A percentile compares a stretch with the other conserved stretches of the same genome.
These are phyloP conservation scores for Fusarium albidum DNA, from an alignment of 2,329 filamentous ascomycete genomes.

Conservation along the genomic window DNA sequence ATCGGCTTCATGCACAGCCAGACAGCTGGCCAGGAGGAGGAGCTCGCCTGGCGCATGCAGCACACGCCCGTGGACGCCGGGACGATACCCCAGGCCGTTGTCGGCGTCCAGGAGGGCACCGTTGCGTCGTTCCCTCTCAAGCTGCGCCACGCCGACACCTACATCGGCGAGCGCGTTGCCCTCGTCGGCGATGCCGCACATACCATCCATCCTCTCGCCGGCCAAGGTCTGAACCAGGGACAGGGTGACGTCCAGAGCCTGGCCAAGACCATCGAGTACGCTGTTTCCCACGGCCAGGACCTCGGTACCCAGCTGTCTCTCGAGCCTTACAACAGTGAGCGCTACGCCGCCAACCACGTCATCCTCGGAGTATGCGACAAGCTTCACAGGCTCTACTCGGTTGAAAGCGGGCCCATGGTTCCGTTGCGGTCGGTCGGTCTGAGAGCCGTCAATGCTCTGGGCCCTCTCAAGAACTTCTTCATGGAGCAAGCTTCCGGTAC, in stretches of 20 bases:
- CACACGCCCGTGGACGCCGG: slow-evolving; percentile 68
- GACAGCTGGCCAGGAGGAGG: slow-evolving; percentile 68
- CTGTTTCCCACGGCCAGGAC: slow-evolving; percentile 85
- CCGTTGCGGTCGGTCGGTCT: slow-evolving; percentile 81
- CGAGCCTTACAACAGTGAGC: slow-evolving; percentile 81
- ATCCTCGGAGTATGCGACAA: slow-evolving; percentile 86
- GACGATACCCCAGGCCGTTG: slow-evolving; percentile 70
- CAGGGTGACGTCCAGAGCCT: slow-evolving; percentile 88
- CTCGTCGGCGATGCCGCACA: slow-evolving; percentile 95
- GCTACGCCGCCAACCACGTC: slow-evolving; percentile 83
- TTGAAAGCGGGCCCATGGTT: slow-evolving; percentile 80
- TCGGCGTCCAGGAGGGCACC: slow-evolving; percentile 78
- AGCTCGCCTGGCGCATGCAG: slow-evolving; percentile 82
- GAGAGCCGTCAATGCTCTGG: slow-evolving; percentile 76
- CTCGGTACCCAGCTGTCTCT: slow-evolving; percentile 81
- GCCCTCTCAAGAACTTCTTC: slow-evolving; percentile 81
- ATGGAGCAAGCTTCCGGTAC: slow-evolving; percentile 77
- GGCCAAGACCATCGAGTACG: slow-evolving; percentile 75
- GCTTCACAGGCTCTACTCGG: slow-evolving; percentile 90
- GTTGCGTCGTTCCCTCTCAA: slow-evolving; percentile 91
- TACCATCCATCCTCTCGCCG: slow-evolving; percentile 92
- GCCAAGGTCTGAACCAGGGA: slow-evolving; percentile 93
- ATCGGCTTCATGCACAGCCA: slow-evolving; percentile 82
- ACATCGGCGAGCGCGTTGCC: slow-evolving; percentile 88
- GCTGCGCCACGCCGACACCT: slow-evolving; percentile 92